Evolutionary conservation across 495 filamentous ascomycete genomes (phyloP), one percentile per base, ranked within the genome.

Genomic region (Tetracladium setigerum): DNA sequence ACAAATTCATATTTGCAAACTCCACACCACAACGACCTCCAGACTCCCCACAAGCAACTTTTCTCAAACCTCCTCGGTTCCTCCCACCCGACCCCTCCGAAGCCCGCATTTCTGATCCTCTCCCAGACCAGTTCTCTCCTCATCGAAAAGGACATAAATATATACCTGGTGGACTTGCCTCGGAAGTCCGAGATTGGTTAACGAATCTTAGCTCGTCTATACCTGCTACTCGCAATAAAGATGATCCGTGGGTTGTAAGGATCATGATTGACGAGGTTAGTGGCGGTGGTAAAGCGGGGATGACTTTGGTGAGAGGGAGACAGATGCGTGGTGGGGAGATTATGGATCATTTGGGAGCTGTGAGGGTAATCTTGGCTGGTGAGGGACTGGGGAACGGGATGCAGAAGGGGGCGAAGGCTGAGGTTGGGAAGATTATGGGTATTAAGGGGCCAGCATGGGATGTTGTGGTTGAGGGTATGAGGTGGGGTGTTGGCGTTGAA

Each of bases 401-500:
- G 24, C 46, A 54, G 44, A 58, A 34, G 30, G 44, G 50, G 2
- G 46, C n/a, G 14, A 44, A 35, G n/a, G 41, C 54, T 13, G 50
- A 56, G 24, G 24, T 36, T 5, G 58, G 58, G 4, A 48, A 39
- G 31, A 49, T 41, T 4, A 47, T 61, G 15, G 58, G 47, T 2
- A 49, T 61, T 33, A 61, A 56, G 39, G 50, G 47, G 9, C 55
- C 55, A 5, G 39, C 56, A 3, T 61, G 58, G 58, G 55, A 61
- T 40, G 53, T 58, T 13, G 32, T 47, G 17, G 22, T 61, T 46
- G 55, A 58, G 13, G 56, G 50, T 2, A 50, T 40, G 43, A 58
- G 47, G 35, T 61, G 58, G 58, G 56, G 54, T n/a, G 53, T 61
- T 49, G 55, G 55, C 18, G 49, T 56, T 55, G 50, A 61, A 17